Evolutionary conservation across 768 basidiomycete genomes (phyloP), one percentile per base, ranked within the genome.

Genomic region (Psilocybe azurescens): DNA sequence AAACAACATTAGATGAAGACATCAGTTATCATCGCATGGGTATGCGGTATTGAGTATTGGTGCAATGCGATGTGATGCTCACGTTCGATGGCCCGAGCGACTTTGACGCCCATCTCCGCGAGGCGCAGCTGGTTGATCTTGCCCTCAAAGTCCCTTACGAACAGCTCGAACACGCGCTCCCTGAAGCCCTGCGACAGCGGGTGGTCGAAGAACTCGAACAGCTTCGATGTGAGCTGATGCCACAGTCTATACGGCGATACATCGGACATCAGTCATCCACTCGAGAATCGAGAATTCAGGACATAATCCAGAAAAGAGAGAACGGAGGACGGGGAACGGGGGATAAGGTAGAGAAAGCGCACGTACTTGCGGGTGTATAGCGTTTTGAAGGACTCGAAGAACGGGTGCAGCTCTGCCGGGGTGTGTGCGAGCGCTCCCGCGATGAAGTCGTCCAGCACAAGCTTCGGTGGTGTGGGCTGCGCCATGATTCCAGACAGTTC

Each of bases 141-240:
- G 41, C 77, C 72, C 78, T 95, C 93, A 67, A 99, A 96, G 67
- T 95, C 92, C 36, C 88, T 80, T 59, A 99, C 91, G 69, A 99
- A 98, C 58, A 87, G 84, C 71, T 94, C 86, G 75, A 93, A 99
- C 52, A 97, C 89, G 73, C 96, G 92, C 28, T 97, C 90, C 53
- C 93, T 89, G 74, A 86, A 94, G 1, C 89, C 87, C 56, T 81
- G 81, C 5, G 94, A 87, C n/a, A 81, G 76, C 9, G 93, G 89
- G 44, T 88, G 82, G 67, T 93, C 88, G 61, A 95, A 86, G 79
- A 97, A 96, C 56, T 89, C 83, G 69, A 87, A 86, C n/a, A 99
- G 81, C 69, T 93, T 89, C 64, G 86, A 80, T 0, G 97, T 97
- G 30, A 99, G 82, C 74, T 99, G 97, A 74, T 97, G 95, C 97